A percentile compares a stretch with the other conserved stretches of the same genome.
These are phyloP conservation scores for Neurospora sp. DNA, from an alignment of 2,329 filamentous ascomycete genomes.

Conservation along the genomic window DNA sequence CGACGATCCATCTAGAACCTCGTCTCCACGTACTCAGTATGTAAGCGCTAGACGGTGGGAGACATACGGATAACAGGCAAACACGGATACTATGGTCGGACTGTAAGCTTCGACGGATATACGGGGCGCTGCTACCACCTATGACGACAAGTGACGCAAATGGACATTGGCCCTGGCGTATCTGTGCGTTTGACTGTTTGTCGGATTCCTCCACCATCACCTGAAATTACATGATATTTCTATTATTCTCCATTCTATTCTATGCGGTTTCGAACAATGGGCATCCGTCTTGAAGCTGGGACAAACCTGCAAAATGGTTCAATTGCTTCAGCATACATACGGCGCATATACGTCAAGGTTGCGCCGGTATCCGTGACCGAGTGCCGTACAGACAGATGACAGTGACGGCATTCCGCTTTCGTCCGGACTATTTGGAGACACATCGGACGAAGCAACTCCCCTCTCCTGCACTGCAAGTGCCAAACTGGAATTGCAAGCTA, in stretches of 20 bases:
- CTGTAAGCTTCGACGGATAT: neutral
- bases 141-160: slow-evolving; percentile 14
- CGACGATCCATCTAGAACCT: neutral
- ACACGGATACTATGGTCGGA: neutral
- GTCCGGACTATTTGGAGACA: neutral
- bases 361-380: neutral
- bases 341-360: neutral
- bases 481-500: neutral
- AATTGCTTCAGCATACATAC: neutral
- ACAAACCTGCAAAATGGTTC: neutral
- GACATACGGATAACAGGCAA: neutral
- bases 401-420: neutral
- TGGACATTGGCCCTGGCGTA: neutral
- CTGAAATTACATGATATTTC: neutral
- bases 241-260: neutral
- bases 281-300: neutral
- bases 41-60: neutral
- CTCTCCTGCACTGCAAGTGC: neutral
- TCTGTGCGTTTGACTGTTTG: neutral
- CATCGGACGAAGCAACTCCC: neutral
- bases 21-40: neutral
- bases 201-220: neutral
- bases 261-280: neutral
- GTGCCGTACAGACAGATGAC: neutral
- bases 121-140: neutral